These are phyloP conservation scores for Boletus eberwhitei DNA, from an alignment of 768 basidiomycete species.

Conservation along the genomic window DNA sequence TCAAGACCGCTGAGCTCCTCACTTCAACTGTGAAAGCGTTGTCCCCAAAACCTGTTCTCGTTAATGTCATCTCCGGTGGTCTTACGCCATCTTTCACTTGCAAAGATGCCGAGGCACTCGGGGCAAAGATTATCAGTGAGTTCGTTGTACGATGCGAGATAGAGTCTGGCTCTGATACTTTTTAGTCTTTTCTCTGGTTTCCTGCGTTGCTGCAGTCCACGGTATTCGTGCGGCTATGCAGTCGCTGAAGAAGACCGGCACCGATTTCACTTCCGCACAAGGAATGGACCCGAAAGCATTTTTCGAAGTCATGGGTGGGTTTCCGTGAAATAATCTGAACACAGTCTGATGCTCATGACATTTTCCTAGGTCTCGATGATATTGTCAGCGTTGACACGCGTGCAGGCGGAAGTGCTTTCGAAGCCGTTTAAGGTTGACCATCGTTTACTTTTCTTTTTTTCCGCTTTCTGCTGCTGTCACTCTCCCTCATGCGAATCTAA, in stretches of 20 bases:
- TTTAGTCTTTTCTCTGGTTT: constrained; percentile 71
- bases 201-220: constrained; percentile 73
- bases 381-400: constrained; percentile 51
- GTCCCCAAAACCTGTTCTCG: constrained; percentile 73
- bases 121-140: constrained; percentile 77
- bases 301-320: constrained; percentile 72
- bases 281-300: constrained; percentile 78
- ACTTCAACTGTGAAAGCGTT: constrained; percentile 62
- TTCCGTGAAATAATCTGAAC: background rate
- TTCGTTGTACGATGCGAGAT: background rate
- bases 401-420: constrained; percentile 60
- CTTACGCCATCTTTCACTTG: constrained; percentile 72
- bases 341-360: background rate
- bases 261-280: constrained; percentile 56
- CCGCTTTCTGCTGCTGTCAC: background rate
- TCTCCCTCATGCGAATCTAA: background rate
- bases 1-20: constrained; percentile 63
- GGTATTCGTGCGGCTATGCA: constrained; percentile 77
- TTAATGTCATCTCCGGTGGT: constrained; percentile 78
- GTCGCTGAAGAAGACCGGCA: constrained; percentile 72
- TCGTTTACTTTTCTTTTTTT: background rate
- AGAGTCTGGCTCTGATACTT: background rate
- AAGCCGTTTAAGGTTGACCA: constrained; percentile 38
- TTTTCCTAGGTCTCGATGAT: constrained; percentile 45
- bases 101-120: constrained; percentile 62